Evolutionary conservation across 2,329 filamentous ascomycete genomes (phyloP).

Genomic region (Cordyceps tenuipes): DNA sequence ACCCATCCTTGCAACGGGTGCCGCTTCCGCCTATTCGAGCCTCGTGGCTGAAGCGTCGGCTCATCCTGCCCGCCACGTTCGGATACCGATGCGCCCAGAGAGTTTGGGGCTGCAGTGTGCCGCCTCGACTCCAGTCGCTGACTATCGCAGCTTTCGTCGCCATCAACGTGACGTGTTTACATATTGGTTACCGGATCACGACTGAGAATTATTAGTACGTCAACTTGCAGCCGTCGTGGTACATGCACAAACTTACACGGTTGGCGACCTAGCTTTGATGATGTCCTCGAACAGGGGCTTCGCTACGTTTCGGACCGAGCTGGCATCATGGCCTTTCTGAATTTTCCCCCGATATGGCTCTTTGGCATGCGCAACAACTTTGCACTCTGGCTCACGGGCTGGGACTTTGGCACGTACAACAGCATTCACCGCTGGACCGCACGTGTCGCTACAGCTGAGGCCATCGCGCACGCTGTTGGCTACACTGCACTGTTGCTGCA

Average conservation of each 20-base stretch:
- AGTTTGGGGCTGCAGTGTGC: slow-evolving; percentile 36
- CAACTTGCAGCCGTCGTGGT: not conserved
- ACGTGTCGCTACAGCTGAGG: slow-evolving; percentile 52
- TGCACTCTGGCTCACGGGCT: slow-evolving; percentile 58
- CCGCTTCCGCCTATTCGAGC: not conserved
- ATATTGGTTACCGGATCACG: slow-evolving; percentile 30
- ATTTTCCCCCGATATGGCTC: slow-evolving; percentile 56
- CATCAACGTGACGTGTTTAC: slow-evolving; percentile 29
- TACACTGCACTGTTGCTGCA: slow-evolving; percentile 41
- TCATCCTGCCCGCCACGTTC: slow-evolving; percentile 34
- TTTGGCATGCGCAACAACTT: slow-evolving; percentile 61
- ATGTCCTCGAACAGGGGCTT: slow-evolving; percentile 33
- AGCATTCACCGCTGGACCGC: slow-evolving; percentile 61
- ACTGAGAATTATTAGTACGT: slow-evolving; percentile 32
- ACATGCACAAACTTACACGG: not conserved
- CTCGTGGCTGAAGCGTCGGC: slow-evolving; percentile 25
- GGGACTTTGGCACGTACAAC: slow-evolving; percentile 59
- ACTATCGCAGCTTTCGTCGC: slow-evolving; percentile 30
- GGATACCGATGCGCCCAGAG: slow-evolving; percentile 35
- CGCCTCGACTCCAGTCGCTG: slow-evolving; percentile 34
- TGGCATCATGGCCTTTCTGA: slow-evolving; percentile 54
- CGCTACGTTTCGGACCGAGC: slow-evolving; percentile 56
- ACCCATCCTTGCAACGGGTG: not conserved
- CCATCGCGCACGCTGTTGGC: slow-evolving; percentile 52
- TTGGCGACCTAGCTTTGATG: not conserved